A percentile compares a stretch with the other conserved stretches of the same genome.
phyloP scores from a whole-genome alignment of 208 protist genomes.

The Acanthamoeba castellanii region DNA sequence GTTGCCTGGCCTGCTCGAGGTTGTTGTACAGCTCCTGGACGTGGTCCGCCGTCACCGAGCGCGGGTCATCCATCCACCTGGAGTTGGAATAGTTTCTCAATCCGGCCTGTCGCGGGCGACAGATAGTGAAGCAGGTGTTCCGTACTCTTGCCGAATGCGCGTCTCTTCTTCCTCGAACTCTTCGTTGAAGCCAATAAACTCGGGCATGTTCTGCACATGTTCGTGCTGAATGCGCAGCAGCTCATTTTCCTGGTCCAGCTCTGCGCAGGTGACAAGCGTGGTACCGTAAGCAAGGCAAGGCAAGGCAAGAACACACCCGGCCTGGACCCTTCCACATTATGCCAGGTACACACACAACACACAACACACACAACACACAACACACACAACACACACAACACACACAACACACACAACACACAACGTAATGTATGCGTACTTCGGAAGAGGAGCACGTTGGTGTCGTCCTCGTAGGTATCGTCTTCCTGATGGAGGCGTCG shows the following conservation, averaged over 20 bases:
- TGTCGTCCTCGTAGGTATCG: background rate
- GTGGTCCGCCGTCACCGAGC: background rate
- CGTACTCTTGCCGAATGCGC: background rate
- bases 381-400: background rate
- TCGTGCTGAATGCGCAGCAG: constrained; percentile 25
- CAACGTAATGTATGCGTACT: background rate
- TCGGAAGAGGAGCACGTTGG: background rate
- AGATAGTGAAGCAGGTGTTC: background rate
- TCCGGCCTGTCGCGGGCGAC: too few relatives aligned
- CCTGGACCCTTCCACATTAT: too few relatives aligned
- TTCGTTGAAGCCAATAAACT: constrained; percentile 37
- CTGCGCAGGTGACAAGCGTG: background rate
- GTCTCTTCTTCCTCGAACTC: background rate
- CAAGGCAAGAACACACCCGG: too few relatives aligned
- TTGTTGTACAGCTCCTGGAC: background rate
- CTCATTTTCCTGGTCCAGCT: constrained; percentile 16
- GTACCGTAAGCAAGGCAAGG: too few relatives aligned
- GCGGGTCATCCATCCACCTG: constrained; percentile 39
- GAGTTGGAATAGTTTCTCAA: too few relatives aligned
- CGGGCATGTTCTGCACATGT: constrained; percentile 48
- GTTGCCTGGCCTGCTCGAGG: background rate
- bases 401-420: too few relatives aligned
- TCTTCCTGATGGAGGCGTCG: background rate
- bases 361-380: background rate
- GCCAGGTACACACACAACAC: too few relatives aligned